Base-by-base conservation (phyloP, 2,329 filamentous ascomycete species). In the Talaromyces sp. region DNA sequence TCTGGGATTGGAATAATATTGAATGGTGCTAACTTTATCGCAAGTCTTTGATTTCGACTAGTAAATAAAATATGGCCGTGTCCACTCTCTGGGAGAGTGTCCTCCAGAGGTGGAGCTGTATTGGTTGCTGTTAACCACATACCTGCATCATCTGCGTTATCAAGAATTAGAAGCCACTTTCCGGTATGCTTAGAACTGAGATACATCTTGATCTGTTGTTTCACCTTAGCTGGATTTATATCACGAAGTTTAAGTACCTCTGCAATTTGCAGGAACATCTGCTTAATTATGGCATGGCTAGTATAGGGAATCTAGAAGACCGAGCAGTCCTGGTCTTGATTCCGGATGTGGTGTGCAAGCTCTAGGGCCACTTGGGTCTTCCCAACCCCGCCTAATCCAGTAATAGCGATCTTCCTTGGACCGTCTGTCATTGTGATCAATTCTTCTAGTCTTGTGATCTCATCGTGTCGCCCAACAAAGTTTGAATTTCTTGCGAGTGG, bases 21-120 rank as follows among this genome's bases (percentile, higher is more conserved):
- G n/a, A 62, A 63, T 27, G 60, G 27, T 61, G 66, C 66, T 2
- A 75, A 63, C 35, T 69, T 66, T 11, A 67, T 60, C 0, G 68
- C 68, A 0, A 45, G 41, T 45, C 11, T 19, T 33, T 63, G 66
- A 16, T 68, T 73, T 8, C 73, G 67, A 2, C 69, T 72, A 0
- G 74, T 77, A 35, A 76, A 69, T 0, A 76, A 65, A 47, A 76
- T 70, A 56, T 7, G 50, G 39, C 69, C 70, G 43, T 73, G 65
- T 33, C 69, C 59, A 41, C 59, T 71, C 16, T 65, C 59, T 22
- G 72, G 69, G 6, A 73, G 47, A 52, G 65, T 65, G 3, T 61
- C 31, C 6, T 63, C 59, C 6, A 70, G 60, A 11, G 63, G 19
- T 6, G 63, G 22, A 27, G 22, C 22, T 37, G 45, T 37, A 3